phyloP scores from a whole-genome alignment of 768 basidiomycete species.

The Boletellus ananas region DNA sequence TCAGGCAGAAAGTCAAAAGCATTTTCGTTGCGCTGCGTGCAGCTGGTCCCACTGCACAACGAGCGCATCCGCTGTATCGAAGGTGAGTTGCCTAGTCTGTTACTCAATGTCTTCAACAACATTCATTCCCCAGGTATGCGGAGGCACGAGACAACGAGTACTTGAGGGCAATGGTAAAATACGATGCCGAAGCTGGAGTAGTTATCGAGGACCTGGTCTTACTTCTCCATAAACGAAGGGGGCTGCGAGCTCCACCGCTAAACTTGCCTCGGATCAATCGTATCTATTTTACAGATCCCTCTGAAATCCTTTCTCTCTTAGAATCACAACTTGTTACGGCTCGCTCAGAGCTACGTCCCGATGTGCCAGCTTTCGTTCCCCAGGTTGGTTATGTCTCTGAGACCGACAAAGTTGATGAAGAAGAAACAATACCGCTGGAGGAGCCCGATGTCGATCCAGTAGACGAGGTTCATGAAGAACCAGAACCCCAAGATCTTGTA shows the following conservation, averaged over 20 bases:
- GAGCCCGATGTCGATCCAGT: not conserved
- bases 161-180: constrained; percentile 11
- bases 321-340: constrained; percentile 11
- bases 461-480: constrained; percentile 12
- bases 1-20: constrained; percentile 4
- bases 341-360: constrained; percentile 12
- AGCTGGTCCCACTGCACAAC: not conserved
- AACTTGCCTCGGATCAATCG: constrained; percentile 23
- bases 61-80: constrained; percentile 9
- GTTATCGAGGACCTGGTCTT: constrained; percentile 23
- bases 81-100: not conserved
- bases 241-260: not conserved
- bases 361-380: constrained; percentile 19
- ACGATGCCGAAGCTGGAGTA: constrained; percentile 8
- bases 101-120: not conserved
- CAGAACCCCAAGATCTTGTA: constrained; percentile 10
- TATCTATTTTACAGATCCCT: constrained; percentile 28
- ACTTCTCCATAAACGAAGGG: constrained; percentile 18
- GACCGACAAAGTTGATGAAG: not conserved
- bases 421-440: not conserved
- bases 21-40: constrained; percentile 11
- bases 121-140: not conserved
- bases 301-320: constrained; percentile 32
- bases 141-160: not conserved
- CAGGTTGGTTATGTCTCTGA: not conserved